Conservation (phyloP, 257 asterid species). For the Plectranthus barbatus region DNA sequence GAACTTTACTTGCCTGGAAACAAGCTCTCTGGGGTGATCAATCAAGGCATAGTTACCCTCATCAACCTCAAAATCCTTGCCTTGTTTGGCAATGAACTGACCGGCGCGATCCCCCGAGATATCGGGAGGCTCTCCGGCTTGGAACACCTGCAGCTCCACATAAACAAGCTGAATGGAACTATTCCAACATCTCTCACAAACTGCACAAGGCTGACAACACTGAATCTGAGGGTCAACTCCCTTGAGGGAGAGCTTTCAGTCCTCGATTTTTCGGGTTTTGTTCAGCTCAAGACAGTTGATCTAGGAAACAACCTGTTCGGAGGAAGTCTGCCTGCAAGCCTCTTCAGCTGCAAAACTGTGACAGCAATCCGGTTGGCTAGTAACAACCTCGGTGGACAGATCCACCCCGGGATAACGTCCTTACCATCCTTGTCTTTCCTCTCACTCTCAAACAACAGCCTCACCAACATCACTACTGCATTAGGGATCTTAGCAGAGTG, state of each 20-base stretch:
- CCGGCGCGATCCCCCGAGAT: slow-evolving; percentile 50
- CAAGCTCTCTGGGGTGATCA: slow-evolving; percentile 49
- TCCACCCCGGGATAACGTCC: slow-evolving; percentile 36
- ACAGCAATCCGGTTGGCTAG: slow-evolving; percentile 70
- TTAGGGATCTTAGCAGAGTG: slow-evolving; percentile 43
- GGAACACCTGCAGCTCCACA: slow-evolving; percentile 62
- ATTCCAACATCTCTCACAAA: slow-evolving; percentile 65
- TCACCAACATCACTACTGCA: slow-evolving; percentile 56
- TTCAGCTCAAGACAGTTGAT: slow-evolving; percentile 48
- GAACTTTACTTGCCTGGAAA: slow-evolving; percentile 59
- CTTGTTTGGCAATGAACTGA: slow-evolving; percentile 44
- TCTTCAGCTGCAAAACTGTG: slow-evolving; percentile 54
- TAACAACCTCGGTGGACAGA: slow-evolving; percentile 55
- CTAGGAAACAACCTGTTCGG: slow-evolving; percentile 64
- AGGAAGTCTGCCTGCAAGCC: slow-evolving; percentile 56
- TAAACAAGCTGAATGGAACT: slow-evolving; percentile 52
- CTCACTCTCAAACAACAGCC: slow-evolving; percentile 66
- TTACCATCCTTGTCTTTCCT: slow-evolving; percentile 58
- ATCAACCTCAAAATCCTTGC: slow-evolving; percentile 45
- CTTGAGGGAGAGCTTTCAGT: slow-evolving; percentile 58
- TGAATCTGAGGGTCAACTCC: slow-evolving; percentile 61
- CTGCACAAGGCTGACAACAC: slow-evolving; percentile 51
- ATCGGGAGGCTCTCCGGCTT: slow-evolving; percentile 55
- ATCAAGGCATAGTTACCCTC: slow-evolving; percentile 35
- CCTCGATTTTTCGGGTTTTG: slow-evolving; percentile 61